Conservation (phyloP, 2,329 filamentous ascomycete genomes). For the Phialophora verrucosa region DNA sequence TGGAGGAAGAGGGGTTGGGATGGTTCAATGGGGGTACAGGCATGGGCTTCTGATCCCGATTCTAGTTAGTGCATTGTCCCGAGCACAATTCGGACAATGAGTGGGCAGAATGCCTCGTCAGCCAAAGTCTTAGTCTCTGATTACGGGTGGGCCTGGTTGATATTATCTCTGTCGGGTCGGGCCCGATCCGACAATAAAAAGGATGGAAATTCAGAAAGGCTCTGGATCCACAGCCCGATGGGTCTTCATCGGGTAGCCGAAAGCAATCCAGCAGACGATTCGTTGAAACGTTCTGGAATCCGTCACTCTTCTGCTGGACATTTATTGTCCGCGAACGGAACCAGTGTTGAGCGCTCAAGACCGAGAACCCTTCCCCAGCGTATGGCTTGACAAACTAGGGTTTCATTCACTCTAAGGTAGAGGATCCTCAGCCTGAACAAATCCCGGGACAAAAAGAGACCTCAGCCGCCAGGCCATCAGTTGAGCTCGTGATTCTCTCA, state of each 20-base stretch:
- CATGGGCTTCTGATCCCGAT: slow-evolving; percentile 7
- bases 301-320: not conserved
- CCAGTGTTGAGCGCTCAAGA: not conserved
- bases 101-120: not conserved
- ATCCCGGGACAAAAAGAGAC: not conserved
- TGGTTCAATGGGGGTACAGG: slow-evolving; percentile 19
- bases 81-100: not conserved
- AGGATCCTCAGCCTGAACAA: not conserved
- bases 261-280: not conserved
- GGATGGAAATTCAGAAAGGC: not conserved
- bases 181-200: slow-evolving; percentile 4
- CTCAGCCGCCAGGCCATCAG: not conserved
- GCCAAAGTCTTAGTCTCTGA: not conserved
- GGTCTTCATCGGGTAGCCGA: not conserved
- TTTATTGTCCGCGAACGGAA: not conserved
- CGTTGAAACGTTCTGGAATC: not conserved
- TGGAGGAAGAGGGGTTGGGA: slow-evolving; percentile 15
- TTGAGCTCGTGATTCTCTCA: not conserved
- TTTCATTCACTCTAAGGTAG: not conserved
- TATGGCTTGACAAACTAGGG: not conserved
- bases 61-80: not conserved
- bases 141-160: not conserved
- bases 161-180: slow-evolving; percentile 12
- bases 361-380: not conserved
- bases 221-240: not conserved